Conservation (phyloP, 495 filamentous ascomycete species). For the Xylaria acuta region DNA sequence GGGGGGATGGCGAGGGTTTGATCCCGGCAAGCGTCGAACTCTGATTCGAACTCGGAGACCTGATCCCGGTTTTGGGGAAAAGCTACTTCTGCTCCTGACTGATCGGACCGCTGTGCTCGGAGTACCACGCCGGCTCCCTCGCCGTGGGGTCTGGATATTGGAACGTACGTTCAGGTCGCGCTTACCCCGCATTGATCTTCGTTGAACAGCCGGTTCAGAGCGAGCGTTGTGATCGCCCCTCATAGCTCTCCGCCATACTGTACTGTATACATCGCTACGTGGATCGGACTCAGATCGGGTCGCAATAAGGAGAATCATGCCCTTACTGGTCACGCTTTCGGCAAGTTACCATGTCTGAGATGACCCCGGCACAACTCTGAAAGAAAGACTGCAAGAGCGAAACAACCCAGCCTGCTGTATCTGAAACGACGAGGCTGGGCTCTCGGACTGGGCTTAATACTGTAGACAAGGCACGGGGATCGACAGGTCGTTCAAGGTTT, state of each 20-base stretch:
- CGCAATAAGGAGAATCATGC: neutral
- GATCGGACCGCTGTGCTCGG: neutral
- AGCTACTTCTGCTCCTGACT: neutral
- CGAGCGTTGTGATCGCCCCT: constrained; percentile 31
- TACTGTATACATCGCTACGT: neutral
- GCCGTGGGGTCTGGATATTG: constrained; percentile 4
- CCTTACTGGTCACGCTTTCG: neutral
- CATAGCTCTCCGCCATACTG: neutral
- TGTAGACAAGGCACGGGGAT: neutral
- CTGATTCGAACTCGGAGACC: constrained; percentile 12
- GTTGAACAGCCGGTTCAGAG: constrained; percentile 30
- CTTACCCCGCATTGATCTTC: constrained; percentile 38
- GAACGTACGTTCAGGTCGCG: neutral
- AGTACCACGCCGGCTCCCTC: neutral
- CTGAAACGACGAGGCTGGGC: neutral
- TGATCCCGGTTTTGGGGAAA: neutral
- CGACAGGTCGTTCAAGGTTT: neutral
- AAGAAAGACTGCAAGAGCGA: neutral
- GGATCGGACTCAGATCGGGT: constrained; percentile 12
- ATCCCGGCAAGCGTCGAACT: constrained; percentile 29
- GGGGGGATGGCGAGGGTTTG: constrained; percentile 12
- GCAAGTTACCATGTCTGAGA: neutral
- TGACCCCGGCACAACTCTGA: neutral
- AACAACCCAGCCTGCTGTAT: neutral
- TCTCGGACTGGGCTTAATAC: neutral